Evolutionary conservation across 768 basidiomycete genomes (phyloP), one percentile per base, ranked within the genome.

Genomic region (Galerina marginata): DNA sequence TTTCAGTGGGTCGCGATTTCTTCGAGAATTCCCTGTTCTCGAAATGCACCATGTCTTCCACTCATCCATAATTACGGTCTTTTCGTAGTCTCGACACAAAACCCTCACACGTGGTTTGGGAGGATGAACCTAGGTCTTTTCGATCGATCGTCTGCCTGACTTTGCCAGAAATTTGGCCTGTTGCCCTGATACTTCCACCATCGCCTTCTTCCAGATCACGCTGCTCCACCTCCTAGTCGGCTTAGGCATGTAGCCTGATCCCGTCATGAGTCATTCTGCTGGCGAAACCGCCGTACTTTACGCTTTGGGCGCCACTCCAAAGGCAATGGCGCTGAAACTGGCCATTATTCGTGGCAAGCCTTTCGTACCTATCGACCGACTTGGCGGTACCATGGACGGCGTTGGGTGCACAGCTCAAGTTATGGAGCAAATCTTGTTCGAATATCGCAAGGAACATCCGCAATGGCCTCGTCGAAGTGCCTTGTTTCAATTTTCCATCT

Each of bases 191-290:
- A 11, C 69, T 82, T 4, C 80, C 81, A 2, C 80, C 2, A 62
- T 83, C 23, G 68, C 78, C 1, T 79, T 83, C 63, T 61, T 81
- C 49, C 82, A 83, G 60, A 77, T 83, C 9, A 82, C 81, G 0
- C 56, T 82, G 4, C 74, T 76, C 59, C 82, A 83, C 47, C 70
- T 79, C 3, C 63, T 82, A 1, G 58, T 59, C 1, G 70, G 71
- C 49, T 44, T 81, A 12, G 77, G 78, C 7, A 54, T 81, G 46
- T 59, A 56, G 11, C 79, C 82, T 0, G 74, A 80, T 44, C 66
- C 69, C 4, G 66, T 82, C 14, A 47, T 83, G 5, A 82, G 82
- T 0, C 81, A 82, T 65, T 82, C 81, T n/a, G 79, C 80, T 10
- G 82, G 82, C 12, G 82, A 83, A 61, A 79, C 79, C 0, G 77